Base-by-base conservation (phyloP, 495 filamentous ascomycete species). In the Aspergillus sclerotiicarbonarius region DNA sequence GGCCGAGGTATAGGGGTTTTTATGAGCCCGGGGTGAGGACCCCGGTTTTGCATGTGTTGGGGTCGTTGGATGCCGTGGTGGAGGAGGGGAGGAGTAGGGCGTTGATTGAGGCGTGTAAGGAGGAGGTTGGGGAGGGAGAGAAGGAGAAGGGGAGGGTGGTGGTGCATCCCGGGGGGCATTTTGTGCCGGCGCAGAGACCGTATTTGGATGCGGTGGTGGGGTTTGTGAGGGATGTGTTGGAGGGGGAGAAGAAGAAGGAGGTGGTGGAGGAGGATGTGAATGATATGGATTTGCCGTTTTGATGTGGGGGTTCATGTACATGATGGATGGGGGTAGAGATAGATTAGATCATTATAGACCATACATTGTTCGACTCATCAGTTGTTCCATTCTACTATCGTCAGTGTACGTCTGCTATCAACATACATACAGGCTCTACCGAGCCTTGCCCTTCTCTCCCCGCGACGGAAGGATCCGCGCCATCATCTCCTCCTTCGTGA, bases 401-500 rank as follows among this genome's bases (percentile, higher is more conserved):
- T 68, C 64, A 67, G 65, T 70, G 67, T 74, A 73, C 71, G 71
- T 61, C 60, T 59, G 41, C 25, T 49, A 29, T 45, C 41, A 8
- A 47, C 25, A 15, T 15, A 12, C 1, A 54, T n/a, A 9, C 46
- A 32, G 33, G 6, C 25, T 35, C 70, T 54, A 77, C 64, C 70
- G 74, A 52, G 71, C 76, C 66, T 77, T 78, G 68, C 68, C 71
- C 69, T 79, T 80, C 56, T 83, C 81, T 15, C 47, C 47, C 57
- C 84, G 84, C 29, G 85, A 75, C 6, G 88, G 91, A 71, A 90
- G 86, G 60, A 98, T 98, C 51, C 92, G 82, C 35, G 94, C 94
- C 94, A 98, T 98, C 94, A 98, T 98, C 82, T 98, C 95, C 80
- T 98, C 95, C 84, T 98, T 98, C 53, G 94, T 98, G 66, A 98